Conservation (phyloP, 768 basidiomycete species). For the Auricularia sp. region DNA sequence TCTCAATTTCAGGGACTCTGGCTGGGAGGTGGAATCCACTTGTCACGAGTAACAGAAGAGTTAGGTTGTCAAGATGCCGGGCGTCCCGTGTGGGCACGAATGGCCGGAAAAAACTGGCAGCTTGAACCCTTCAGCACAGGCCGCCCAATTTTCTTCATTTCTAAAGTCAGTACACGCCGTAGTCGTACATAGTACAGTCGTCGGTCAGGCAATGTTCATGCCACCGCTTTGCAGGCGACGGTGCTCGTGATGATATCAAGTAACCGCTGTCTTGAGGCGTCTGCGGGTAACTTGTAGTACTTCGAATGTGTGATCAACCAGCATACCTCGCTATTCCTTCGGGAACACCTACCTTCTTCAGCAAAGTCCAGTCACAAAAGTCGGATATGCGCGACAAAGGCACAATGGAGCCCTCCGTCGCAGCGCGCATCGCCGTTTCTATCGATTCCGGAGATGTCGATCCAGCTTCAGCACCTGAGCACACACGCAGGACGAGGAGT, state of each 20-base stretch:
- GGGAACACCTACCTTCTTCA: conserved; percentile 53
- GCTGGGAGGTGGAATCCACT: too few relatives aligned
- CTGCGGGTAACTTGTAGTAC: not conserved
- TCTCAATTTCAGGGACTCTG: too few relatives aligned
- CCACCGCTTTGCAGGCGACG: not conserved
- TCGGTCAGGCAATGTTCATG: not conserved
- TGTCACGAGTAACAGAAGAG: too few relatives aligned
- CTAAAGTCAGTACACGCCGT: too few relatives aligned
- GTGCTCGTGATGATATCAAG: not conserved
- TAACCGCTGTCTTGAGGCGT: not conserved
- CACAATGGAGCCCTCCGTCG: conserved; percentile 49
- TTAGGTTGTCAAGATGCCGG: too few relatives aligned
- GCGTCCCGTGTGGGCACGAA: too few relatives aligned
- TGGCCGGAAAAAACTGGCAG: too few relatives aligned
- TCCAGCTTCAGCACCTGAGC: conserved; percentile 20
- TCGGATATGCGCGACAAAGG: conserved; percentile 34
- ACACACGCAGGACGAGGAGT: conserved; percentile 65
- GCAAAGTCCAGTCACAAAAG: conserved; percentile 58
- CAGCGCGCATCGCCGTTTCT: conserved; percentile 41
- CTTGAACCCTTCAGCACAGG: too few relatives aligned
- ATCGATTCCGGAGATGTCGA: conserved; percentile 26
- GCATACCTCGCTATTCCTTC: conserved; percentile 10
- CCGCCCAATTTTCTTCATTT: too few relatives aligned
- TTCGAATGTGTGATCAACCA: not conserved
- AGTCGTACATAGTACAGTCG: too few relatives aligned